Percentiles rank a stretch among this genome's conserved stretches.
Conservation (phyloP, 495 filamentous ascomycete genomes). For the Pyrenula aspistea region DNA sequence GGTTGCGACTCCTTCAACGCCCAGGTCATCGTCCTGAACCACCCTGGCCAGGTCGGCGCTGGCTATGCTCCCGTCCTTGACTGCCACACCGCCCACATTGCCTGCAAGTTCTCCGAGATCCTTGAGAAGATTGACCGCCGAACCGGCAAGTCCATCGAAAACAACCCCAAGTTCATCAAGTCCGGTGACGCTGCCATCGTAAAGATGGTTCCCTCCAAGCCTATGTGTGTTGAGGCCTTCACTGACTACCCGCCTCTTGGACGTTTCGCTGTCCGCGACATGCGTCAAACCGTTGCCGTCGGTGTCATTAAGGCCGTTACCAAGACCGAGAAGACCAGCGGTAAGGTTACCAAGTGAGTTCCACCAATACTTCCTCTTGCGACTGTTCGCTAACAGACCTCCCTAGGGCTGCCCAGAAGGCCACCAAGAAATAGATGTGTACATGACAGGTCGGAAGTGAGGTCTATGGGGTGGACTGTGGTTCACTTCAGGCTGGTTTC, state of each 20-base stretch:
- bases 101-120: slow-evolving; percentile 99
- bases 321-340: slow-evolving; percentile 55
- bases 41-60: slow-evolving; percentile 97
- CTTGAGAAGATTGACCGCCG: slow-evolving; percentile 99
- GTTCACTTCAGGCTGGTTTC: background rate
- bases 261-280: slow-evolving; percentile 93
- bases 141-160: slow-evolving; percentile 95
- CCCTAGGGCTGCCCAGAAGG: slow-evolving; percentile 45
- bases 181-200: slow-evolving; percentile 99
- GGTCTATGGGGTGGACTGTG: slow-evolving; percentile 1
- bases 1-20: slow-evolving; percentile 91
- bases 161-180: slow-evolving; percentile 96
- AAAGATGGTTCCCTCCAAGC: slow-evolving; percentile 99
- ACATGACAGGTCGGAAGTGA: slow-evolving; percentile 7
- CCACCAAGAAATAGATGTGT: slow-evolving; percentile 50
- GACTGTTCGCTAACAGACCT: background rate
- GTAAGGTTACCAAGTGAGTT: slow-evolving; percentile 58
- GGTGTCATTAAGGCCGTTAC: slow-evolving; percentile 62
- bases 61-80: slow-evolving; percentile 98
- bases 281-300: slow-evolving; percentile 90
- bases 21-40: slow-evolving; percentile 99
- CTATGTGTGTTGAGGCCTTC: slow-evolving; percentile 99
- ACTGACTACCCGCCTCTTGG: slow-evolving; percentile 98
- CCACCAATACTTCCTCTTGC: slow-evolving; percentile 2
- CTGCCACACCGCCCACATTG: slow-evolving; percentile 99